A percentile compares a stretch with the other conserved stretches of the same genome.
These are phyloP conservation scores for Saccharomycopsis sp. DNA, from an alignment of 805 yeast species.

Conservation along the genomic window DNA sequence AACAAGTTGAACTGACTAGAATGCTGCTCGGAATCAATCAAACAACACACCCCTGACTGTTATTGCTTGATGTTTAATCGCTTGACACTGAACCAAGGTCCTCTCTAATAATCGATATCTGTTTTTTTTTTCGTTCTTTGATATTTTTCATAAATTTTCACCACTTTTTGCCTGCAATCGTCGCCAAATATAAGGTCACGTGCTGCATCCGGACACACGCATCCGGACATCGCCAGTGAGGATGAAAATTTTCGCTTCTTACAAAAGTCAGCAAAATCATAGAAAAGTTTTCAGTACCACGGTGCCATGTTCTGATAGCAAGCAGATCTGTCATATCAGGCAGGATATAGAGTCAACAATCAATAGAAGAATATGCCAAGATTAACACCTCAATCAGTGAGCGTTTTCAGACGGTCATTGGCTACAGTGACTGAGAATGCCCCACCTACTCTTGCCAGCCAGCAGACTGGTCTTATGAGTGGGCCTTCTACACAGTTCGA, in stretches of 20 bases:
- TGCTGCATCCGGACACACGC: neutral
- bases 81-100: neutral
- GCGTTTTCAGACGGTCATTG: constrained; percentile 25
- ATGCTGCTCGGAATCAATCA: neutral
- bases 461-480: constrained; percentile 4
- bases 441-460: constrained; percentile 10
- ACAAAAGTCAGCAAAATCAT: neutral
- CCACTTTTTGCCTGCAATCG: neutral
- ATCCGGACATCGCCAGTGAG: neutral
- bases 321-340: neutral
- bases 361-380: constrained; percentile 23
- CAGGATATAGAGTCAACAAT: neutral
- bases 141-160: constrained; percentile 1
- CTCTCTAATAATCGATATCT: neutral
- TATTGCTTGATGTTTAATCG: neutral
- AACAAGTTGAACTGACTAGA: neutral
- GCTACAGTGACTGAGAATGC: constrained; percentile 27
- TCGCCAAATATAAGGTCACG: neutral
- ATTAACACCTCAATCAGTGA: constrained; percentile 20
- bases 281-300: neutral
- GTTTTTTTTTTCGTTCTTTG: neutral
- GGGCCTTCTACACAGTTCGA: constrained; percentile 20
- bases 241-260: neutral
- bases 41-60: constrained; percentile 1
- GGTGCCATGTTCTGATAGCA: neutral